Evolutionary conservation across 805 yeast genomes (phyloP), one percentile per base, ranked within the genome.

Genomic region (Saccharomycopsis babjevae): DNA sequence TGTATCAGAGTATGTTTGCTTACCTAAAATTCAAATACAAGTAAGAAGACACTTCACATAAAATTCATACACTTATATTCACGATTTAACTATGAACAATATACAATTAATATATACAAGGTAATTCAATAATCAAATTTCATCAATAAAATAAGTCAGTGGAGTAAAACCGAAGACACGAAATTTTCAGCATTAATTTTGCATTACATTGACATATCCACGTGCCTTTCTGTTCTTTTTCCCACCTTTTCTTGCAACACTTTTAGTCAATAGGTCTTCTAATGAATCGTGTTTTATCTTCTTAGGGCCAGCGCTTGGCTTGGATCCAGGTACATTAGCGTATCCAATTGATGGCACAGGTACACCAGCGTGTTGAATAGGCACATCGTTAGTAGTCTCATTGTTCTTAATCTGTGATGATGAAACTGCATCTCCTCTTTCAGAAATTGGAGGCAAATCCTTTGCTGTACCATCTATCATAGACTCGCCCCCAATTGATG

Each of bases 131-230:
- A 8, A 34, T 10, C 10, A 13, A 34, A 34, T 34, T 28, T 28
- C 6, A 13, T 34, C 10, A 34, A 7, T 34, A 8, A 34, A 7
- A 10, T 34, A 7, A 34, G 11, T 7, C 11, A 34, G 10, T 2
- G 3, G 16, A 40, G 46, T 6, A n/a, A 40, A 40, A 13, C 46
- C 46, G 22, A 25, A 10, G 1, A 46, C 22, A 46, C 15, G 11
- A 25, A 22, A 11, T 22, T 46, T 15, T 22, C 11, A 11, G 3
- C 7, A 11, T 46, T 46, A 46, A 25, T 46, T 46, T 25, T 59
- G 58, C 61, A 59, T 59, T 7, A 59, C 61, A 32, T 59, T 59
- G 16, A 59, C 61, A 38, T 59, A 59, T 8, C 61, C 61, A 20
- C 60, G 57, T 15, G 36, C 42, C 54, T 54, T 59, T 10, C 50